Percentiles rank a stretch among this genome's conserved stretches.
These are phyloP conservation scores for Paraphoma sp. DNA, from an alignment of 2,329 filamentous ascomycete genomes.

Conservation along the genomic window DNA sequence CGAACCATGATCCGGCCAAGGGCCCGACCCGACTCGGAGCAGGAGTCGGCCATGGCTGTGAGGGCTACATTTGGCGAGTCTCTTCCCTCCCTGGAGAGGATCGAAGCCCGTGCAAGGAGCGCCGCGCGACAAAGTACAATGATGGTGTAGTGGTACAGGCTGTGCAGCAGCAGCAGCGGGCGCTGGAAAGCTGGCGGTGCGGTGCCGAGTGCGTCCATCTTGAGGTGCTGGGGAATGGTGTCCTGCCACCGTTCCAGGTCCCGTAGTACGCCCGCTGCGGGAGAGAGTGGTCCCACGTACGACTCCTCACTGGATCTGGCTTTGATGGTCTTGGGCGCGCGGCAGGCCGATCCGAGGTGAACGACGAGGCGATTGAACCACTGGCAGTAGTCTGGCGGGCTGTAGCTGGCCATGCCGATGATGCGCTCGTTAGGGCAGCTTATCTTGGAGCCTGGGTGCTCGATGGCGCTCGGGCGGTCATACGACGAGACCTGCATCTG, in stretches of 20 bases:
- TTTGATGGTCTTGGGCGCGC: conserved; percentile 44
- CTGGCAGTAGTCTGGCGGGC: conserved; percentile 47
- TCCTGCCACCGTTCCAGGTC: conserved; percentile 50
- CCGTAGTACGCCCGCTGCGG: conserved; percentile 47
- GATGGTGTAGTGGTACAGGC: conserved; percentile 50
- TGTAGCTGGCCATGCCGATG: conserved; percentile 38
- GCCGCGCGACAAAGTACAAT: conserved; percentile 49
- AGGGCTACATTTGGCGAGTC: conserved; percentile 36
- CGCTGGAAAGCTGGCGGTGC: conserved; percentile 46
- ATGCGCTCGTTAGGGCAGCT: conserved; percentile 47
- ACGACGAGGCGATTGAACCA: conserved; percentile 48
- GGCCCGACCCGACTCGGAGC: conserved; percentile 46
- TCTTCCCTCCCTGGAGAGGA: conserved; percentile 32
- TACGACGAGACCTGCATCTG: conserved; percentile 54
- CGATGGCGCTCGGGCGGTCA: conserved; percentile 54
- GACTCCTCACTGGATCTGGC: conserved; percentile 41
- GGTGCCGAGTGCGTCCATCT: conserved; percentile 39
- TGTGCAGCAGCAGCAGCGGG: conserved; percentile 49
- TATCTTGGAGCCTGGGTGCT: conserved; percentile 45
- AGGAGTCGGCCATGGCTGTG: conserved; percentile 45
- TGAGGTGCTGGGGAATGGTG: conserved; percentile 48
- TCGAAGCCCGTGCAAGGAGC: conserved; percentile 46
- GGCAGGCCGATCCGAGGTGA: conserved; percentile 48
- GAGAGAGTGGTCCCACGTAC: conserved; percentile 48
- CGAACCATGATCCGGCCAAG: conserved; percentile 44